Evolutionary conservation across 2,329 filamentous ascomycete genomes (phyloP), one percentile per base, ranked within the genome.

Genomic region (Teratosphaeria epicoccoides): DNA sequence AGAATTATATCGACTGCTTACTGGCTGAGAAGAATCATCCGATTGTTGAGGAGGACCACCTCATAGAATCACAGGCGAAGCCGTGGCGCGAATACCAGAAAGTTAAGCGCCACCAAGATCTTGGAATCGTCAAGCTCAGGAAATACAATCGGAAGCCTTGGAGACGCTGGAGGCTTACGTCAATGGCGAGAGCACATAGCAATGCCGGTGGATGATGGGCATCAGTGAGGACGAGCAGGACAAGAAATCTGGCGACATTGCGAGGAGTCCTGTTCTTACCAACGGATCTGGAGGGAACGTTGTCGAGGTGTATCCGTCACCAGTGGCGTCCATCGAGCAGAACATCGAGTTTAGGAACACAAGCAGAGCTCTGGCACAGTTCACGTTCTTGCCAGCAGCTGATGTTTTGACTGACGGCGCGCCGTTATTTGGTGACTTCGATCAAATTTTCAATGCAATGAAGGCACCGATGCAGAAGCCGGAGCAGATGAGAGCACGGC

Each of bases 1-100:
- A 17, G 14, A 40, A n/a, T 9, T 9, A 17, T 22, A 50, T 52
- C n/a, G 37, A 40, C 17, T 45, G 47, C 9, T 43, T 57, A 1
- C n/a, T 53, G 26, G 24, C 51, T 12, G 54, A 48, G 49, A 55
- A 56, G 37, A 49, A 56, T 29, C 51, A 49, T 2, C 48, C 52
- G 25, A 26, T 51, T 12, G 14, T 14, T 3, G 46, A 54, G 40
- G 50, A 53, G 22, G 54, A 56, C 43, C 49, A 53, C 26, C 43
- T 56, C 4, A 28, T 53, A 7, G 47, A 29, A 11, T 56, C 54
- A 20, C 53, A 53, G 24, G 49, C 53, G 28, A 46, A 49, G 28
- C 24, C 54, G 14, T 53, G 51, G 54, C 49, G 53, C 9, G 47
- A 53, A 24, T 17, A 49, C 26, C 45, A 50, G 12, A 28, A 47